Conservation (phyloP, 2,329 filamentous ascomycete genomes). For the Stagonosporopsis chrysanthemi region DNA sequence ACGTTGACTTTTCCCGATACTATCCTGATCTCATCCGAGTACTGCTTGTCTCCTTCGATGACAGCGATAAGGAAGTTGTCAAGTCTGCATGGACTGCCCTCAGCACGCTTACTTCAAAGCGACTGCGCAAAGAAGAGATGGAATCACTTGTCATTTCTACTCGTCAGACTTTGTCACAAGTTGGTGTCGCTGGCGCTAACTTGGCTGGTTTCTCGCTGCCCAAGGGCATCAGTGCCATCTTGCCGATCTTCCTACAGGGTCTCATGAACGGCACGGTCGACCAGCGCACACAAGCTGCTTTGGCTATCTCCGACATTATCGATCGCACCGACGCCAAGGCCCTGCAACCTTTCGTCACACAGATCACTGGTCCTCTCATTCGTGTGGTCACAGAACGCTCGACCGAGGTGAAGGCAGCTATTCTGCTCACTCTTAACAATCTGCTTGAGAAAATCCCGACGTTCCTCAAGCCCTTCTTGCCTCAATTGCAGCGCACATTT, state of each 20-base stretch:
- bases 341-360: constrained; percentile 92
- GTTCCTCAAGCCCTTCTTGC: constrained; percentile 94
- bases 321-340: constrained; percentile 88
- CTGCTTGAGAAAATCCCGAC: constrained; percentile 95
- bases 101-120: constrained; percentile 80
- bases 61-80: constrained; percentile 81
- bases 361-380: constrained; percentile 96
- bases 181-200: constrained; percentile 84
- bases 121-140: constrained; percentile 96
- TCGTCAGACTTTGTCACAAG: constrained; percentile 82
- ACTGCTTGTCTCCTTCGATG: constrained; percentile 90
- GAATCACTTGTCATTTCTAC: constrained; percentile 88
- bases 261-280: constrained; percentile 95
- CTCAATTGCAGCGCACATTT: constrained; percentile 95
- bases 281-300: constrained; percentile 87
- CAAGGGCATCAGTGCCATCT: constrained; percentile 94
- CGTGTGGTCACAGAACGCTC: constrained; percentile 97
- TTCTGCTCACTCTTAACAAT: constrained; percentile 92
- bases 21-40: constrained; percentile 94
- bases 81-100: constrained; percentile 90
- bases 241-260: constrained; percentile 97
- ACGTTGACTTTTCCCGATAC: constrained; percentile 92
- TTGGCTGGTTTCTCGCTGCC: constrained; percentile 88
- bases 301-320: constrained; percentile 94
- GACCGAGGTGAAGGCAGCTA: constrained; percentile 93